These are phyloP conservation scores for Salix brachista DNA, from an alignment of 345 rosid genomes.

Conservation along the genomic window DNA sequence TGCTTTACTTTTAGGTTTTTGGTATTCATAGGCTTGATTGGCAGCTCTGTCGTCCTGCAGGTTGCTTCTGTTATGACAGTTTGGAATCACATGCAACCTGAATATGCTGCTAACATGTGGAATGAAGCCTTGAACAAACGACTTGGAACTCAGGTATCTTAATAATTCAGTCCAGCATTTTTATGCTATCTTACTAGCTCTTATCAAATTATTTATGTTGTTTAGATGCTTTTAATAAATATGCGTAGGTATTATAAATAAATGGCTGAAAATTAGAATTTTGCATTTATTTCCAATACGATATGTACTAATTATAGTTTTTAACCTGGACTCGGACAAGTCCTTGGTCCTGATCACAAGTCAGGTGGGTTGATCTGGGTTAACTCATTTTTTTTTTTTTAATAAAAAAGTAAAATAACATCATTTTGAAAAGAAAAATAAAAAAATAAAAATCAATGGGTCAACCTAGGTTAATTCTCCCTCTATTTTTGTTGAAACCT, in stretches of 20 bases:
- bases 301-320: too few relatives aligned
- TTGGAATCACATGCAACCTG: constrained; percentile 89
- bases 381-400: too few relatives aligned
- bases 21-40: neutral
- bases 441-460: too few relatives aligned
- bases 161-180: neutral
- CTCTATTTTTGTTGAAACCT: too few relatives aligned
- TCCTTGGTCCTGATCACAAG: too few relatives aligned
- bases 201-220: neutral
- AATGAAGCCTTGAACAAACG: constrained; percentile 92
- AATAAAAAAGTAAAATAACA: too few relatives aligned
- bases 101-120: constrained; percentile 91
- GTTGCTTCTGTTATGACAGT: constrained; percentile 97
- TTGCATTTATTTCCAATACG: neutral
- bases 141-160: constrained; percentile 77
- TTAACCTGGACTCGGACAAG: too few relatives aligned
- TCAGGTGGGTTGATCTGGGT: too few relatives aligned
- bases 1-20: neutral
- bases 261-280: neutral
- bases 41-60: constrained; percentile 33
- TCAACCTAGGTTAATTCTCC: too few relatives aligned
- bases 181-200: neutral
- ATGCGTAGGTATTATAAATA: neutral
- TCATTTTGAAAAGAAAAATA: too few relatives aligned
- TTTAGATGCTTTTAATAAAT: neutral